Percentiles rank a stretch among this genome's conserved stretches.
phyloP scores from a whole-genome alignment of 2,329 filamentous ascomycete genomes.

The Colletotrichum noveboracense region DNA sequence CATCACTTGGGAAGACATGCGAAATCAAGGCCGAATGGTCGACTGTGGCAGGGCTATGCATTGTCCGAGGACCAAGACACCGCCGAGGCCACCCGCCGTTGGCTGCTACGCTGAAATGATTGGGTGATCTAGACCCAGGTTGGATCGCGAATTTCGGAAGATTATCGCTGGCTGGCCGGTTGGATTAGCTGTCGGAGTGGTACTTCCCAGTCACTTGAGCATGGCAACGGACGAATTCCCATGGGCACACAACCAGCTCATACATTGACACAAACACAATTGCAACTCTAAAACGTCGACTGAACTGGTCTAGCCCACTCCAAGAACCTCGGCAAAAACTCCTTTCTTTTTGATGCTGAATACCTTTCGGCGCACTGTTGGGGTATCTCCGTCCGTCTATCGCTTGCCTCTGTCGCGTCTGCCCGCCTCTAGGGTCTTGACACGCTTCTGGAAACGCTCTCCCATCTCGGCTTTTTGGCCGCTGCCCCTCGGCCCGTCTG shows the following conservation, averaged over 20 bases:
- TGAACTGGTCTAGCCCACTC: neutral
- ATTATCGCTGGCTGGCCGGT: neutral
- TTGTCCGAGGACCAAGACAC: neutral
- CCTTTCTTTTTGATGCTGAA: neutral
- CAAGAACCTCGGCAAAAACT: neutral
- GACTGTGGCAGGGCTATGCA: neutral
- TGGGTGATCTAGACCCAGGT: neutral
- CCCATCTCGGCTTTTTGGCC: conserved; percentile 68
- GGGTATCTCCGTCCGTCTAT: conserved; percentile 25
- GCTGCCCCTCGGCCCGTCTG: conserved; percentile 72
- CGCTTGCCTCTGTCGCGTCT: conserved; percentile 50
- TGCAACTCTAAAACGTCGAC: neutral
- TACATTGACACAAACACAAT: neutral
- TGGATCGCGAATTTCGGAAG: neutral
- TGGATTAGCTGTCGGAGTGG: neutral
- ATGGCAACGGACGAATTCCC: neutral
- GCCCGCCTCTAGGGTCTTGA: conserved; percentile 59
- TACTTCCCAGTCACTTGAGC: neutral
- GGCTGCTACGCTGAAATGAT: neutral
- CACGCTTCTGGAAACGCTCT: conserved; percentile 74
- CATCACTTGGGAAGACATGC: neutral
- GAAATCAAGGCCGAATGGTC: neutral
- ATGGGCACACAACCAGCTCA: neutral
- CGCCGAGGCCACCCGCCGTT: neutral
- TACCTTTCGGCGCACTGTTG: neutral